Evolutionary conservation across 202 grass and related monocot species (phyloP).

Genomic region (Carex sylvatica): DNA sequence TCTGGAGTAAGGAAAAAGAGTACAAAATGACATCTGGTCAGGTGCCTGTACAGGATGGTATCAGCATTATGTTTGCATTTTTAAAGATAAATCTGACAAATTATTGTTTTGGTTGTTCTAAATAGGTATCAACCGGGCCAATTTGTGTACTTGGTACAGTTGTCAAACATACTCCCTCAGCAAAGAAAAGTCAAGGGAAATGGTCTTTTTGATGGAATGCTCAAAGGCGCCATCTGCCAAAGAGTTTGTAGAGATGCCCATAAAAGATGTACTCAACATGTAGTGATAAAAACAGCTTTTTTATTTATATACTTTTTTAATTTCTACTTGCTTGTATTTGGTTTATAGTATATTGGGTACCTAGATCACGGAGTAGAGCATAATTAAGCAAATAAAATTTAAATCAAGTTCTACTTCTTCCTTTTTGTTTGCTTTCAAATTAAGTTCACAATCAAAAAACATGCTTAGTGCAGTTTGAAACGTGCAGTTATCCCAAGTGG

Average conservation of each 20-base stretch:
- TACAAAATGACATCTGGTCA: too few species aligned
- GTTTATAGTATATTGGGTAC: background rate
- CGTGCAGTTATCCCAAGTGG: constrained; percentile 41
- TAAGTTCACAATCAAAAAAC: background rate
- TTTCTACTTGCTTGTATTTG: background rate
- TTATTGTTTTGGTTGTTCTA: constrained; percentile 24
- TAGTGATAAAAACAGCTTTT: constrained; percentile 19
- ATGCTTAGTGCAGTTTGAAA: constrained; percentile 37
- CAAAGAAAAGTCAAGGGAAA: constrained; percentile 43
- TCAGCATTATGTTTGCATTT: too few species aligned
- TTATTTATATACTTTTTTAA: background rate
- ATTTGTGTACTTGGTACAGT: constrained; percentile 38
- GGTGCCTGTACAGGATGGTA: too few species aligned
- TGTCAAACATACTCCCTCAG: constrained; percentile 48
- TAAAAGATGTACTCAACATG: constrained; percentile 50
- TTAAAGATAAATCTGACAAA: background rate
- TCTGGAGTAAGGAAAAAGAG: too few species aligned
- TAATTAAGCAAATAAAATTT: background rate
- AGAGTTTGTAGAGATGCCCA: constrained; percentile 35
- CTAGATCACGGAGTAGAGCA: background rate
- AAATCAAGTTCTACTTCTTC: background rate
- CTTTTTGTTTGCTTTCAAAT: background rate
- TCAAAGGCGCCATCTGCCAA: constrained; percentile 1
- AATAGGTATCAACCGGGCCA: constrained; percentile 38
- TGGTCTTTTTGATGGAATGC: constrained; percentile 48